A percentile compares a stretch with the other conserved stretches of the same genome.
phyloP scores from a whole-genome alignment of 164 flowering plant genomes.

The Magnolia officinalis region DNA sequence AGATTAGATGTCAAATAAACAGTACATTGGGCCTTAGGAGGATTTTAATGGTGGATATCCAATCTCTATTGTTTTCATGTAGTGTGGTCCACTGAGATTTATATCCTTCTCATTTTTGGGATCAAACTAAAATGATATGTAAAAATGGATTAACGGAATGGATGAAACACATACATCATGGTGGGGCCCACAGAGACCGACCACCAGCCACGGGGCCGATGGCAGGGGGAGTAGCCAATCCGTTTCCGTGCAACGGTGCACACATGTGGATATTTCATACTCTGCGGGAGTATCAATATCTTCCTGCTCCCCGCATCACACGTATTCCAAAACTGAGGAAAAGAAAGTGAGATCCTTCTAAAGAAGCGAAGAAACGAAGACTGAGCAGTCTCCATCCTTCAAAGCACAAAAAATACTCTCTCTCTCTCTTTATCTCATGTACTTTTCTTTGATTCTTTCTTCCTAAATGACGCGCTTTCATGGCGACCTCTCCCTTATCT shows the following conservation, averaged over 20 bases:
- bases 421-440: not conserved
- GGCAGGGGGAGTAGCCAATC: too few relatives aligned
- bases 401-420: not conserved
- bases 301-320: not conserved
- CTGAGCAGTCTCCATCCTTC: not conserved
- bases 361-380: not conserved
- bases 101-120: too few relatives aligned
- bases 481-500: slow-evolving; percentile 2
- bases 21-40: too few relatives aligned
- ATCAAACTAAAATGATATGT: too few relatives aligned
- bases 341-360: not conserved
- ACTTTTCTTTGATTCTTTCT: not conserved
- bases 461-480: slow-evolving; percentile 2
- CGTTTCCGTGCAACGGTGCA: not conserved
- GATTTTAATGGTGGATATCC: too few relatives aligned
- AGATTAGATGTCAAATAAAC: too few relatives aligned
- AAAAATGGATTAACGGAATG: too few relatives aligned
- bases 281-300: not conserved
- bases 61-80: too few relatives aligned
- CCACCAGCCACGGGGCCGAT: too few relatives aligned
- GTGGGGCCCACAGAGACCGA: too few relatives aligned
- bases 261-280: not conserved
- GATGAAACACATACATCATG: too few relatives aligned
- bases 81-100: too few relatives aligned
- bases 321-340: not conserved